Percentiles rank a stretch among this genome's conserved stretches.
Evolutionary conservation across 345 rosid species (phyloP).

Genomic region (Punica granatum): DNA sequence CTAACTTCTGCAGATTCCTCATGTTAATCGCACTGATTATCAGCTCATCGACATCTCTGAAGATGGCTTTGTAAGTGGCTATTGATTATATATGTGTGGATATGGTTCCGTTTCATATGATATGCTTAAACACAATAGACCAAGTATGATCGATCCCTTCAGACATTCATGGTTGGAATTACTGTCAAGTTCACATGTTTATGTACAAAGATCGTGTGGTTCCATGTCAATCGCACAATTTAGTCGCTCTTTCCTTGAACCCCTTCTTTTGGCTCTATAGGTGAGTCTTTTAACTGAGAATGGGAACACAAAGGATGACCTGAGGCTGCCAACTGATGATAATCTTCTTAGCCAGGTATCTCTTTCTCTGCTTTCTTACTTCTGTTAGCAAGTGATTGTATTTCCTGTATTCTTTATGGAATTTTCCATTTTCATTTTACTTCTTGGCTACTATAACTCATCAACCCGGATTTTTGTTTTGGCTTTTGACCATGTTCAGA

Average conservation of each 20-base stretch:
- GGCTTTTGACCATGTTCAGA: constrained; percentile 14
- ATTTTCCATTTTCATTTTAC: neutral
- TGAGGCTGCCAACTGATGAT: constrained; percentile 71
- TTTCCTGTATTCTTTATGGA: neutral
- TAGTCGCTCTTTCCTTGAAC: too few species aligned
- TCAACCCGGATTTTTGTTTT: neutral
- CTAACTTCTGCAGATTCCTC: constrained; percentile 44
- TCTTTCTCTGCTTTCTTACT: neutral
- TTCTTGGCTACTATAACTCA: neutral
- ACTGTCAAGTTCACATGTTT: too few species aligned
- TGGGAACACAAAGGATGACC: constrained; percentile 68
- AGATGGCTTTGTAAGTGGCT: constrained; percentile 68
- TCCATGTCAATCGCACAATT: too few species aligned
- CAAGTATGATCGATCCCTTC: too few species aligned
- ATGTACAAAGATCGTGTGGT: too few species aligned
- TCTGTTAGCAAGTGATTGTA: neutral
- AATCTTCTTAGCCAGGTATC: constrained; percentile 51
- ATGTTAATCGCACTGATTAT: constrained; percentile 62
- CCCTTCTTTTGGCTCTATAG: constrained; percentile 10
- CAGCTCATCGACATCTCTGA: constrained; percentile 71
- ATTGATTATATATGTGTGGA: neutral
- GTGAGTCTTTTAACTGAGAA: constrained; percentile 66
- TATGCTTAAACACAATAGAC: too few species aligned
- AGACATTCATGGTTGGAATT: too few species aligned
- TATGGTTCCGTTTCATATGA: too few species aligned